Evolutionary conservation across 75 land plant genomes (phyloP).

Genomic region (Pinus albicaulis): DNA sequence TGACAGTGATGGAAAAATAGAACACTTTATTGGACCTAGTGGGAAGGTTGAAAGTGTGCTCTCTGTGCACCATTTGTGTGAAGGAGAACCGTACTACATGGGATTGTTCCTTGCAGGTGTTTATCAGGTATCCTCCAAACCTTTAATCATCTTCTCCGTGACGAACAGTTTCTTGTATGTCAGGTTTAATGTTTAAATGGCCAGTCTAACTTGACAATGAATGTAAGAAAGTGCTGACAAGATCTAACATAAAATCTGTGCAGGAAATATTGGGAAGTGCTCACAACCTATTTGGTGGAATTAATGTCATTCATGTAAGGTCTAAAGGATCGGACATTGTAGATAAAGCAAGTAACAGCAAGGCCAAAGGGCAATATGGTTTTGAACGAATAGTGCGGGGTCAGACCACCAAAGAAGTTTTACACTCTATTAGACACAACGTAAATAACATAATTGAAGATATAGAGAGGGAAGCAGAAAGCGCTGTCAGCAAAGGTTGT

Average conservation of each 20-base stretch:
- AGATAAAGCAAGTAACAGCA: background rate
- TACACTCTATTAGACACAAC: conserved; percentile 18
- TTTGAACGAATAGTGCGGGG: conserved; percentile 26
- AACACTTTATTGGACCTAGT: conserved; percentile 28
- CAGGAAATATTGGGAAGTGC: conserved; percentile 50
- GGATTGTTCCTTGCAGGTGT: conserved; percentile 46
- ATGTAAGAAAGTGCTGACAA: background rate
- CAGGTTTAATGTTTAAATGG: background rate
- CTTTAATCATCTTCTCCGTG: background rate
- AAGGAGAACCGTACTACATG: conserved; percentile 30
- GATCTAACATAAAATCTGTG: conserved; percentile 9
- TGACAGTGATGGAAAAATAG: conserved; percentile 48
- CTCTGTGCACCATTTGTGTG: conserved; percentile 26
- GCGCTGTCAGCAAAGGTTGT: conserved; percentile 31
- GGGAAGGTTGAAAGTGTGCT: conserved; percentile 32
- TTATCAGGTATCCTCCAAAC: conserved; percentile 28
- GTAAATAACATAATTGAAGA: conserved; percentile 18
- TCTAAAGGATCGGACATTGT: conserved; percentile 1
- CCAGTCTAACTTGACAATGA: background rate
- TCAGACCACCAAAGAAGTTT: conserved; percentile 26
- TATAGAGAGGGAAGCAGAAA: conserved; percentile 19
- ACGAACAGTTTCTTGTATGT: background rate
- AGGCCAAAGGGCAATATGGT: conserved; percentile 18
- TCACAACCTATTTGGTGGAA: conserved; percentile 43
- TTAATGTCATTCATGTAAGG: conserved; percentile 35